Conservation (phyloP, 176 grass and related monocot genomes). For the Eragrostis curvula region DNA sequence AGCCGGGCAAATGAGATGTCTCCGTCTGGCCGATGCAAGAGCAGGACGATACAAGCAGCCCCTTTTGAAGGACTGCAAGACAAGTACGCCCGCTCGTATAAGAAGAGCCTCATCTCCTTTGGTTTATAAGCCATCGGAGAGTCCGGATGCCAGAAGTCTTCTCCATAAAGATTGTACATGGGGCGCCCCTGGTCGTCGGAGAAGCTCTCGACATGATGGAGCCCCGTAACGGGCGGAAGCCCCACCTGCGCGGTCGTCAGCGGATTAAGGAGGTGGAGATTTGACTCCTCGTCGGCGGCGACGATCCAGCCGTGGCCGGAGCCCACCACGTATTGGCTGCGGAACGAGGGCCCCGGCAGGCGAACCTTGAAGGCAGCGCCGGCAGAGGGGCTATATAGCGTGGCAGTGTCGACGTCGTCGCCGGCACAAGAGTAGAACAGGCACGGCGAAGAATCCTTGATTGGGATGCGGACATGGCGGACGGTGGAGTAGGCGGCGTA, state of each 20-base stretch:
- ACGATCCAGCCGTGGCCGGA: slow-evolving; percentile 19
- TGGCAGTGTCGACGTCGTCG: background rate
- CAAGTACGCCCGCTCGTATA: background rate
- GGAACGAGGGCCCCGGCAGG: background rate
- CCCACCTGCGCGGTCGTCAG: background rate
- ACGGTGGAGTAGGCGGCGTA: background rate
- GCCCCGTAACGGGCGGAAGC: background rate
- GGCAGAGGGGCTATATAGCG: background rate
- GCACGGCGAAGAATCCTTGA: background rate
- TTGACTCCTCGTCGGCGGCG: slow-evolving; percentile 5
- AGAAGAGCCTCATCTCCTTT: background rate
- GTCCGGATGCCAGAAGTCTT: background rate
- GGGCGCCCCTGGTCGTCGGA: background rate
- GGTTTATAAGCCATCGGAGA: background rate
- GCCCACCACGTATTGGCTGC: background rate
- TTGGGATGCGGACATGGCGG: background rate
- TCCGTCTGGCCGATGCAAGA: background rate
- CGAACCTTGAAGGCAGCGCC: background rate
- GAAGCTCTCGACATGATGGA: background rate
- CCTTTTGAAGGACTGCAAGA: background rate
- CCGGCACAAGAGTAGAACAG: background rate
- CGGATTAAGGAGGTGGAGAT: slow-evolving; percentile 21
- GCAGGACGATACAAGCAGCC: background rate
- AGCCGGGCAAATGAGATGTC: background rate
- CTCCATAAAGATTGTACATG: background rate